These are phyloP conservation scores for Suhomyces kunorum DNA, from an alignment of 1,139 yeast species.

Conservation along the genomic window DNA sequence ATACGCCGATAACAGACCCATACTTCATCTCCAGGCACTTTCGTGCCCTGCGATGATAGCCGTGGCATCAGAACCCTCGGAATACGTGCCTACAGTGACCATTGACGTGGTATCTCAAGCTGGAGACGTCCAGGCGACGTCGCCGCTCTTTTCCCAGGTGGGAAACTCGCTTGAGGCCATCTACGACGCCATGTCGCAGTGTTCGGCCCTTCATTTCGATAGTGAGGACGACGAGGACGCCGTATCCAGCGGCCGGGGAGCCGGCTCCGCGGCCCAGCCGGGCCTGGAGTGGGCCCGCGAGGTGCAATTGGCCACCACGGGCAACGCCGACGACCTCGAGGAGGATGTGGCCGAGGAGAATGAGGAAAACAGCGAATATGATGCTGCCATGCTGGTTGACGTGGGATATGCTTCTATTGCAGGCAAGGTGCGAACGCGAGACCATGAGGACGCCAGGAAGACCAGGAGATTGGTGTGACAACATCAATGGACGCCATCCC, in stretches of 20 bases:
- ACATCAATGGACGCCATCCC: not conserved
- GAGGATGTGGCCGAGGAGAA: constrained; percentile 19
- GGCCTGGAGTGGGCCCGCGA: constrained; percentile 22
- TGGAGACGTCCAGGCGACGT: constrained; percentile 5
- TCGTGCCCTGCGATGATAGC: too few species aligned
- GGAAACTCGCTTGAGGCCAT: constrained; percentile 19
- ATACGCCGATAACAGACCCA: constrained; percentile 11
- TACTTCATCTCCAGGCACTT: constrained; percentile 40
- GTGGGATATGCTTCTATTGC: constrained; percentile 43
- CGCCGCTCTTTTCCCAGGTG: constrained; percentile 15
- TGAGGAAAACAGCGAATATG: constrained; percentile 17
- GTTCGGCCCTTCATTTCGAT: constrained; percentile 44
- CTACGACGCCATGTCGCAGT: constrained; percentile 40
- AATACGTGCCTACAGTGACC: constrained; percentile 24
- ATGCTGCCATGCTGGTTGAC: constrained; percentile 49
- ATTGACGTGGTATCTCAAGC: constrained; percentile 16
- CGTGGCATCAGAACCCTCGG: too few species aligned
- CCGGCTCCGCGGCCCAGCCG: constrained; percentile 7
- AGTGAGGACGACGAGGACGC: constrained; percentile 25
- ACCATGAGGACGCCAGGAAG: constrained; percentile 18
- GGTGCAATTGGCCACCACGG: constrained; percentile 24
- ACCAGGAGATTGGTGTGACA: not conserved
- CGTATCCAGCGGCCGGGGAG: not conserved
- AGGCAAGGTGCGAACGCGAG: constrained; percentile 35
- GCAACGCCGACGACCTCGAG: constrained; percentile 43